Evolutionary conservation across 2,329 filamentous ascomycete species (phyloP), one percentile per base, ranked within the genome.

Genomic region (Zymoseptoria pseudotritici): DNA sequence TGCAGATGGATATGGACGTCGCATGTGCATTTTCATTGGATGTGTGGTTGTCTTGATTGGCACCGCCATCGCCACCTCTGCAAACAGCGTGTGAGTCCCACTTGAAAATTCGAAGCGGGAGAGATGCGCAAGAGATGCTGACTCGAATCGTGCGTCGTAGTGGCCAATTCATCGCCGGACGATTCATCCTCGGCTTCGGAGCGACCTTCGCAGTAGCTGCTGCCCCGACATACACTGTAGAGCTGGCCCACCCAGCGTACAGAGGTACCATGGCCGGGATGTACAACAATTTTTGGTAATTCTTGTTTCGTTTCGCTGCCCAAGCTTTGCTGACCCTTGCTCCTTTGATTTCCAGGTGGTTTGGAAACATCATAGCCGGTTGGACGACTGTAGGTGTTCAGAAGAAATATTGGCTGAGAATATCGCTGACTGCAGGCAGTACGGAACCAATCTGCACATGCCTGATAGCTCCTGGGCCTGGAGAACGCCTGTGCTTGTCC

Each of bases 181-280:
- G 74, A n/a, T 76, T 76, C 61, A 17, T 76, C 4, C 71, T 76
- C 46, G 74, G 74, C 2, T 74, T 75, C 50, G 83, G 84, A 46
- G 82, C 63, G 13, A 64, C 56, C 54, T 82, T 86, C 57, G 81
- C 81, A 2, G 78, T 79, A 17, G 80, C 82, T 3, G 83, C 83
- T 8, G 84, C 81, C 0, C 85, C 85, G 2, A 79, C 82, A 10
- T 87, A 86, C 67, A 81, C 81, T 13, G 80, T 84, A 54, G 84
- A 87, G 68, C 73, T 86, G 46, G 79, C 82, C 2, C 84, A 86
- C 65, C 84, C 85, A 0, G 80, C 80, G 3, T 84, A 83, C 68
- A 78, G 85, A 64, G 84, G 83, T 36, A 78, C 82, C 20, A 79
- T 85, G 72, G 83, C 83, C 2, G 85, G 82, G 21, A 77, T 86